Percentiles rank a stretch among this genome's conserved stretches.
Evolutionary conservation across 108 stramenopile genomes (phyloP).

Genomic region (Skeletonema tropicum): DNA sequence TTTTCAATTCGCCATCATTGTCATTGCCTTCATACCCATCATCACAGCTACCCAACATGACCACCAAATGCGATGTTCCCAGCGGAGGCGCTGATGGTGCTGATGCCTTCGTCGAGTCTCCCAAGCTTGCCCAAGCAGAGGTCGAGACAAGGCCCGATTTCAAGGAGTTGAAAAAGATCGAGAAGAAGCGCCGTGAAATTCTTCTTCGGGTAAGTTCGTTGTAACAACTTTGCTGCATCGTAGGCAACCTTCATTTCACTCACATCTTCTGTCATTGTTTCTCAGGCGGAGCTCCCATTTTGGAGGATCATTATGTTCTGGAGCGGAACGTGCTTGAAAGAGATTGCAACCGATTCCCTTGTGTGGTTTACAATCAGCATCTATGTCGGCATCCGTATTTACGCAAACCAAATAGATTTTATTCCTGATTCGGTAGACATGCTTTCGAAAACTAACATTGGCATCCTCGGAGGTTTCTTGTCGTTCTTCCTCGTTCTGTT

Average conservation of each 20-base stretch:
- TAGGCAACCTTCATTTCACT: too few species aligned
- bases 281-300: constrained; percentile 26
- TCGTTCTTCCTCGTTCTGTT: constrained; percentile 65
- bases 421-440: constrained; percentile 20
- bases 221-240: neutral
- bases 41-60: neutral
- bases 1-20: too few species aligned
- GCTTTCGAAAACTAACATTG: constrained; percentile 24
- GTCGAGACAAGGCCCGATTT: constrained; percentile 5
- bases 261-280: too few species aligned
- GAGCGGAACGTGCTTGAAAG: constrained; percentile 24
- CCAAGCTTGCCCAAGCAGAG: neutral
- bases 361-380: constrained; percentile 52
- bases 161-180: constrained; percentile 22
- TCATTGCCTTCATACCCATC: too few species aligned
- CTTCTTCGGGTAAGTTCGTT: constrained; percentile 24
- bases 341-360: constrained; percentile 20
- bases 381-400: constrained; percentile 34
- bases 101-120: neutral
- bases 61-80: neutral
- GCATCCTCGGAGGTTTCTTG: constrained; percentile 53
- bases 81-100: neutral
- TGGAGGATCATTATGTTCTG: constrained; percentile 27
- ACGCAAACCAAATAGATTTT: constrained; percentile 15
- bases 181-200: constrained; percentile 19